Evolutionary conservation across 2,329 filamentous ascomycete species (phyloP), one percentile per base, ranked within the genome.

Genomic region (Paecilomyces sp.): DNA sequence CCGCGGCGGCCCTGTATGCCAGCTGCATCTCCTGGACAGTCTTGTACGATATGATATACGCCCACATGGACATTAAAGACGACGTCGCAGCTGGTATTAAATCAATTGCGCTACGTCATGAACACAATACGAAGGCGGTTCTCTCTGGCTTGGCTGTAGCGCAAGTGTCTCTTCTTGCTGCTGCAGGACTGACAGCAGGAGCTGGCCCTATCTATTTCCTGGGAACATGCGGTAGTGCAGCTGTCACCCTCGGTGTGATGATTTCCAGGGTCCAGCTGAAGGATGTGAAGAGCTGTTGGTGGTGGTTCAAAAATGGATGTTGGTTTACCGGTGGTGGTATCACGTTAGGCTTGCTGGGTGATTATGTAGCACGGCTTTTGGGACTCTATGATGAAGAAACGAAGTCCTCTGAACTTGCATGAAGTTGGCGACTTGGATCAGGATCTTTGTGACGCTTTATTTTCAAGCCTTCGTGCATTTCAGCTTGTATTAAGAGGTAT

Each of bases 281-380:
- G 61, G 80, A 79, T 57, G 82, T 85, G 55, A 74, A 76, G 62
- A 80, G 84, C 65, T 87, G 85, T 65, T 86, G 84, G 82, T 85
- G 82, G 79, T 87, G 85, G 85, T 87, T 87, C 66, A 82, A 78
- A 60, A 82, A 84, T 58, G 85, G 85, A 25, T 84, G 82, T 47
- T 84, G 83, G 78, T 76, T 86, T 60, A 86, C 84, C 18, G 85
- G 85, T 24, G 84, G 85, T 18, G 82, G 77, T 1, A 85, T 87
- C 58, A 77, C 81, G 15, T 58, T 82, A 33, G 85, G 85, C 3
- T 69, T 87, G 62, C 66, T 80, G 36, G 79, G 78, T 12, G 85
- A 87, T 61, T 87, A 87, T 68, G 61, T 74, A 56, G 66, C 69
- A 9, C 69, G 70, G 55, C 64, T 62, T 54, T 62, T 64, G 41